These are phyloP conservation scores for Amanita polypyramis DNA, from an alignment of 768 basidiomycete genomes.

Conservation along the genomic window DNA sequence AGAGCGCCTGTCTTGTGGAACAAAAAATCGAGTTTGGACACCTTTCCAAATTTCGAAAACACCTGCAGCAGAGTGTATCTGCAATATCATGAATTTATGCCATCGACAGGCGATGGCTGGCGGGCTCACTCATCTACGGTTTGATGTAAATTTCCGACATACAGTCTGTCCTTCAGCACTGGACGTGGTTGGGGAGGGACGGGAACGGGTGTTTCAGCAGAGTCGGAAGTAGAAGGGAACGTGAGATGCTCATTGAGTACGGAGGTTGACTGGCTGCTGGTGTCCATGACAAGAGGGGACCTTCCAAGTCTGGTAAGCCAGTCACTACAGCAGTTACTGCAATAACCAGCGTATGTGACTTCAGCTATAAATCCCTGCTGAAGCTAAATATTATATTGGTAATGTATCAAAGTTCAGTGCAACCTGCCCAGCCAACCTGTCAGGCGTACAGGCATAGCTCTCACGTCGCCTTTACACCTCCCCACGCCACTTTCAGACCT, in stretches of 20 bases:
- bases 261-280: not conserved
- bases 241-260: slow-evolving; percentile 5
- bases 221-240: not conserved
- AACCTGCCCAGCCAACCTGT: too few species aligned
- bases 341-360: too few species aligned
- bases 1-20: slow-evolving; percentile 88
- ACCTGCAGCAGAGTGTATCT: slow-evolving; percentile 85
- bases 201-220: not conserved
- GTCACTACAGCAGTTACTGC: not conserved
- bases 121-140: slow-evolving; percentile 72
- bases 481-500: slow-evolving; percentile 57
- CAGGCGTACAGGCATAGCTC: not conserved
- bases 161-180: slow-evolving; percentile 64
- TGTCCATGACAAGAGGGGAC: not conserved
- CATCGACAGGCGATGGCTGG: not conserved
- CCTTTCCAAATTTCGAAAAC: slow-evolving; percentile 87
- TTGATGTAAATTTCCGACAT: slow-evolving; percentile 82
- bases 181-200: slow-evolving; percentile 17
- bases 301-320: not conserved
- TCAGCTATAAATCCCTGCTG: too few species aligned
- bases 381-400: too few species aligned
- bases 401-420: too few species aligned
- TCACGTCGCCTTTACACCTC: slow-evolving; percentile 30
- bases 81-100: not conserved
- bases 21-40: slow-evolving; percentile 87